Evolutionary conservation across 306 rosid species (phyloP).

Genomic region (Cicer cuneatum): DNA sequence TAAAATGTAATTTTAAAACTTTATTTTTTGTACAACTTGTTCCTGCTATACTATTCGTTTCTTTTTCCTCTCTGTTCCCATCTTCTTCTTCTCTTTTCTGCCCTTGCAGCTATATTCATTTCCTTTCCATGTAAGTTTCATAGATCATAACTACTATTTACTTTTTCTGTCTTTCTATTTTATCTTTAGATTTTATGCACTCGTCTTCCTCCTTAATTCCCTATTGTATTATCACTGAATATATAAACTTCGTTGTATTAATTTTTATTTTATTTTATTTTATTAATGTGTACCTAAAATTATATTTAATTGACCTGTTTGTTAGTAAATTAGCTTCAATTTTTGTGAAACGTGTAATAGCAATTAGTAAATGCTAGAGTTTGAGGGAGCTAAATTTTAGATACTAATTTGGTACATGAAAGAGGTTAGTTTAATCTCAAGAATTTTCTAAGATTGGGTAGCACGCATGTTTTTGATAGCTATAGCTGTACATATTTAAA

Average conservation of each 20-base stretch:
- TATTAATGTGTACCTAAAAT: conserved; percentile 10
- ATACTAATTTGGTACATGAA: not conserved
- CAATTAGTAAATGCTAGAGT: not conserved
- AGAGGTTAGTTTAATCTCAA: conserved; percentile 25
- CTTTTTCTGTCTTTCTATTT: not conserved
- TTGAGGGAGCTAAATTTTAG: conserved; percentile 15
- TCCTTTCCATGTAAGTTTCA: conserved; percentile 42
- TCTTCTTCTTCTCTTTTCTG: not conserved
- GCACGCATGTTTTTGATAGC: not conserved
- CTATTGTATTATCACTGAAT: not conserved
- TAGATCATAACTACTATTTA: not conserved
- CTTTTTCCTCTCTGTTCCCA: not conserved
- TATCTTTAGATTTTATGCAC: not conserved
- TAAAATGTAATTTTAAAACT: not conserved
- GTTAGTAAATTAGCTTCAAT: conserved; percentile 7
- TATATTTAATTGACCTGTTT: conserved; percentile 1
- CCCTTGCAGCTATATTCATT: not conserved
- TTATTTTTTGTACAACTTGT: not conserved
- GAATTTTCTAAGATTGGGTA: not conserved
- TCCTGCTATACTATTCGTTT: not conserved
- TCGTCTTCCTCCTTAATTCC: not conserved
- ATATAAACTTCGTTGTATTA: not conserved
- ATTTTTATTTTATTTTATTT: not conserved
- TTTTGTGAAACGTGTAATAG: not conserved
- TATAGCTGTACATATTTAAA: not conserved